A percentile compares a stretch with the other conserved stretches of the same genome.
phyloP scores from a whole-genome alignment of 1,284 basidiomycete genomes.

The Ustilago cynodontis region DNA sequence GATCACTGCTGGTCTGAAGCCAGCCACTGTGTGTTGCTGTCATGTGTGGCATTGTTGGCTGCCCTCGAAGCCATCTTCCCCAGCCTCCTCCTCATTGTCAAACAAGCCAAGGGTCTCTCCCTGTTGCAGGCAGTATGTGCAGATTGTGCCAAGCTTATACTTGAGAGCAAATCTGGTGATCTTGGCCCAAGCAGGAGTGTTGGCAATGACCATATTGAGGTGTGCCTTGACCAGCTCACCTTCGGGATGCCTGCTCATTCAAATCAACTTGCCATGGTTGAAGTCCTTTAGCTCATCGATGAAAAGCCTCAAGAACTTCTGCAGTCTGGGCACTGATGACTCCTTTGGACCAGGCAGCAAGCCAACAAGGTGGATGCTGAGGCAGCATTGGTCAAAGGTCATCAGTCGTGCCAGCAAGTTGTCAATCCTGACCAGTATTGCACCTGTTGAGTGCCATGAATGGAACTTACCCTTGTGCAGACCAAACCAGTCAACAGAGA shows the following conservation, averaged over 20 bases:
- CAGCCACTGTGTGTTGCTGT: neutral
- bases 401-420: neutral
- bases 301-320: conserved; percentile 2
- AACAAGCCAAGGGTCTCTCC: too few relatives aligned
- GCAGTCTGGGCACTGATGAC: neutral
- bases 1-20: neutral
- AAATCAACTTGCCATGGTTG: neutral
- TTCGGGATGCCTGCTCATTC: neutral
- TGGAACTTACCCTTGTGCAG: conserved; percentile 1
- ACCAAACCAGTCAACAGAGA: conserved; percentile 17
- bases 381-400: neutral
- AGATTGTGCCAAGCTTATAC: neutral
- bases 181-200: conserved; percentile 7
- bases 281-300: conserved; percentile 7
- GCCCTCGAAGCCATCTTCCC: too few relatives aligned
- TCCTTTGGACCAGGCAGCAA: conserved; percentile 14
- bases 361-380: conserved; percentile 7
- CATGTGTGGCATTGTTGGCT: too few relatives aligned
- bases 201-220: conserved; percentile 10
- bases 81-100: too few relatives aligned
- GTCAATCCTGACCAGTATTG: conserved; percentile 9
- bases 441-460: conserved; percentile 5
- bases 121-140: neutral
- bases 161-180: conserved; percentile 1
- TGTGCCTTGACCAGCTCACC: neutral